Percentiles rank a stretch among this genome's conserved stretches.
These are phyloP conservation scores for Lepidium aucheri DNA, from an alignment of 345 rosid species.

Conservation along the genomic window DNA sequence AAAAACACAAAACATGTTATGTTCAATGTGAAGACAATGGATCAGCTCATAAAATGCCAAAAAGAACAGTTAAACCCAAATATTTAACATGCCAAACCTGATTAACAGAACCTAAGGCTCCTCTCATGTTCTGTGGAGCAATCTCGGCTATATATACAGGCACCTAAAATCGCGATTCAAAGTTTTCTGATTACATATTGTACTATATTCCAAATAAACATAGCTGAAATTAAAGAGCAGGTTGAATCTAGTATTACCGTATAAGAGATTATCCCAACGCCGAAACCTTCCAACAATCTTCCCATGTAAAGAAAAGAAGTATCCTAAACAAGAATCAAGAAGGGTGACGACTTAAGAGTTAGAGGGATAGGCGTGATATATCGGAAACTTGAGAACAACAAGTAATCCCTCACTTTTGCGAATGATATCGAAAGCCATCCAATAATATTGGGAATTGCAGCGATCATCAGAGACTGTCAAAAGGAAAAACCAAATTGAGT, in stretches of 20 bases:
- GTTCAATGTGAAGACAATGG: neutral
- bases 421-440: slow-evolving; percentile 97
- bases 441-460: slow-evolving; percentile 86
- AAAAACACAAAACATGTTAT: slow-evolving; percentile 9
- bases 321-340: slow-evolving; percentile 46
- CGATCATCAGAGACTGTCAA: slow-evolving; percentile 88
- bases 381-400: neutral
- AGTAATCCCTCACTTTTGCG: slow-evolving; percentile 68
- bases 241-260: slow-evolving; percentile 43
- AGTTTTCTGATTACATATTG: neutral
- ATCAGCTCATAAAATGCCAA: neutral
- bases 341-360: neutral
- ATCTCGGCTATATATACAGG: slow-evolving; percentile 87
- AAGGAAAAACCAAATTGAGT: neutral
- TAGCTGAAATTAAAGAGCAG: neutral
- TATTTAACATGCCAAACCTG: slow-evolving; percentile 46
- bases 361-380: neutral
- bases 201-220: neutral
- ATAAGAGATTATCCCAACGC: slow-evolving; percentile 94
- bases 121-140: slow-evolving; percentile 87
- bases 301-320: slow-evolving; percentile 96
- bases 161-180: slow-evolving; percentile 33
- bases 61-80: neutral
- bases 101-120: slow-evolving; percentile 70
- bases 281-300: slow-evolving; percentile 91